Evolutionary conservation across 495 filamentous ascomycete species (phyloP).

Genomic region (Parathielavia appendiculata): DNA sequence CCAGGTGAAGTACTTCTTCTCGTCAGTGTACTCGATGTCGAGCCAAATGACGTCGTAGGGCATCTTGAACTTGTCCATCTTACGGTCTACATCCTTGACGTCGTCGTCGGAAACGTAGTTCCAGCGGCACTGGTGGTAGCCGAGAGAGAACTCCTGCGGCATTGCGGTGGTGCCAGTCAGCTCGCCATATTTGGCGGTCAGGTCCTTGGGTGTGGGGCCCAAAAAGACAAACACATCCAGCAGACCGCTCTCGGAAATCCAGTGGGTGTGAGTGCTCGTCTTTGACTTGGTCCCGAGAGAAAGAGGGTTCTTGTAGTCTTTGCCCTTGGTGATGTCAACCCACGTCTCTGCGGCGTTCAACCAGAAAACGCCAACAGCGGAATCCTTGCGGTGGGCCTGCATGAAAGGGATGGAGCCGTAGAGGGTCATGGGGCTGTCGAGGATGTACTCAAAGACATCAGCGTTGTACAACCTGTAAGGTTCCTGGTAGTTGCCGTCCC

Average conservation of each 20-base stretch:
- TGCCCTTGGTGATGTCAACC: constrained; percentile 88
- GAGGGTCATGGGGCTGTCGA: constrained; percentile 97
- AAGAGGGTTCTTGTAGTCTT: constrained; percentile 67
- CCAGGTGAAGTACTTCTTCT: constrained; percentile 97
- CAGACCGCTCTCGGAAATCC: constrained; percentile 88
- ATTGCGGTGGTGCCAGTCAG: constrained; percentile 92
- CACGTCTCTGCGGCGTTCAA: constrained; percentile 96
- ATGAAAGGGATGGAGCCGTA: constrained; percentile 95
- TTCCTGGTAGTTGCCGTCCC: constrained; percentile 74
- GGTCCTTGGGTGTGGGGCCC: constrained; percentile 74
- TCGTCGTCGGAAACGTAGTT: constrained; percentile 97
- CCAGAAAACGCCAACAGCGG: constrained; percentile 97
- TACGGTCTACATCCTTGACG: constrained; percentile 90
- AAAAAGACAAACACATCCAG: constrained; percentile 93
- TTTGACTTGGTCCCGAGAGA: constrained; percentile 63
- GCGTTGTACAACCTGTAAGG: constrained; percentile 96
- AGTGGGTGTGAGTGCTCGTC: constrained; percentile 82
- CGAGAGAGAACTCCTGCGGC: constrained; percentile 86
- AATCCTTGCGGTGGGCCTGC: constrained; percentile 91
- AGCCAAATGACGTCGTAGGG: constrained; percentile 99
- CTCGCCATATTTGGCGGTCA: constrained; percentile 76
- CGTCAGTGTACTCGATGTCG: constrained; percentile 93
- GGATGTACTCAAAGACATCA: constrained; percentile 95
- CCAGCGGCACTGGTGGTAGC: constrained; percentile 96
- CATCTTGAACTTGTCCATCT: constrained; percentile 90